Conservation (phyloP, 2,329 filamentous ascomycete species). For the Fusarium chlamydosporum region DNA sequence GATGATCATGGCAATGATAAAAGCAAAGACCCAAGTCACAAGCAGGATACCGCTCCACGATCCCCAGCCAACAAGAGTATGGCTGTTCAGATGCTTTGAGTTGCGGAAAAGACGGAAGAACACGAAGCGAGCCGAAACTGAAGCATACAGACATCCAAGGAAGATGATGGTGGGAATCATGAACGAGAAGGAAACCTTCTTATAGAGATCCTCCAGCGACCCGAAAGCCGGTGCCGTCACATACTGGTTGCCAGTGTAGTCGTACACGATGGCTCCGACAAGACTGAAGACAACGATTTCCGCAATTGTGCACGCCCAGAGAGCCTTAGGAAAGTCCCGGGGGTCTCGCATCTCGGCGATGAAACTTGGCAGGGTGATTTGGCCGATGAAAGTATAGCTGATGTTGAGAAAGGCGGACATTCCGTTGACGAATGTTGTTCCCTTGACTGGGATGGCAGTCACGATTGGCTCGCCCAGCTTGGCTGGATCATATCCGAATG, state of each 20-base stretch:
- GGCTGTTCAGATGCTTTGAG: slow-evolving; percentile 82
- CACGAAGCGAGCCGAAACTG: slow-evolving; percentile 88
- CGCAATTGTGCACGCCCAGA: slow-evolving; percentile 90
- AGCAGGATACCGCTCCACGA: slow-evolving; percentile 81
- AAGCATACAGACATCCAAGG: slow-evolving; percentile 90
- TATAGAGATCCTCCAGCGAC: slow-evolving; percentile 81
- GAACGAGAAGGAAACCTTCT: slow-evolving; percentile 92
- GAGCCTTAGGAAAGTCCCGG: slow-evolving; percentile 88
- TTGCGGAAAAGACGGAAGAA: slow-evolving; percentile 91
- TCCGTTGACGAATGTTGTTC: slow-evolving; percentile 84
- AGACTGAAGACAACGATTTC: slow-evolving; percentile 89
- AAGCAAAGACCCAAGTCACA: slow-evolving; percentile 85
- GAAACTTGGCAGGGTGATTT: slow-evolving; percentile 93
- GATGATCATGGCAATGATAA: slow-evolving; percentile 92
- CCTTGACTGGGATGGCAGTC: slow-evolving; percentile 74
- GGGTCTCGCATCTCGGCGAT: slow-evolving; percentile 91
- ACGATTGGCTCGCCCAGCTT: slow-evolving; percentile 74
- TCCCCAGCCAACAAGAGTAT: slow-evolving; percentile 86
- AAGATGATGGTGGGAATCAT: slow-evolving; percentile 97
- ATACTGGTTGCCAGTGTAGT: slow-evolving; percentile 91
- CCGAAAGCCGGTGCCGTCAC: slow-evolving; percentile 90
- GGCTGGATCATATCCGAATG: slow-evolving; percentile 73
- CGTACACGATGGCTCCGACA: slow-evolving; percentile 85
- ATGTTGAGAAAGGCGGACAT: slow-evolving; percentile 96
- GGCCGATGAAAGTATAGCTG: slow-evolving; percentile 95